phyloP scores from a whole-genome alignment of 83 land plant species.

The Picea mariana region DNA sequence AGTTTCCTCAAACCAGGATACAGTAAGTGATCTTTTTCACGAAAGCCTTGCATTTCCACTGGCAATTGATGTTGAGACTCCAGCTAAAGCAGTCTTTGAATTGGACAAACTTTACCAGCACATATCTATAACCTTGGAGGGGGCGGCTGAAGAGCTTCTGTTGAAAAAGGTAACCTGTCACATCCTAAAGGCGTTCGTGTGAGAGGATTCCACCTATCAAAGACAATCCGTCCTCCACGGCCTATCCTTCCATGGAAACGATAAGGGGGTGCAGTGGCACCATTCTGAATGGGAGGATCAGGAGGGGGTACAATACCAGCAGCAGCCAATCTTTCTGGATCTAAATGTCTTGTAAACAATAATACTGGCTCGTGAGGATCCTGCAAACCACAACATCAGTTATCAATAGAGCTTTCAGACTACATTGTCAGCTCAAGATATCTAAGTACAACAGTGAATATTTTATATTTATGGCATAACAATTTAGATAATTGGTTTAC shows the following conservation, averaged over 20 bases:
- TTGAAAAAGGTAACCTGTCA: conserved; percentile 29
- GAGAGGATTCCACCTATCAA: conserved; percentile 93
- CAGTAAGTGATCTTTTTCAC: neutral
- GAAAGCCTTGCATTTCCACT: conserved; percentile 3
- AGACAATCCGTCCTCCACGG: conserved; percentile 91
- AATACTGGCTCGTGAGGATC: conserved; percentile 83
- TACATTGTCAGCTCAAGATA: neutral
- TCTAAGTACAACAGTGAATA: neutral
- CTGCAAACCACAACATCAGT: conserved; percentile 23
- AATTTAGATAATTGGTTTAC: too few relatives aligned
- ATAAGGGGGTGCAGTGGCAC: conserved; percentile 28
- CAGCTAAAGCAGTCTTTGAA: neutral
- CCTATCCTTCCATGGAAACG: conserved; percentile 78
- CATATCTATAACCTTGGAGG: conserved; percentile 26
- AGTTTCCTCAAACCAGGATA: neutral
- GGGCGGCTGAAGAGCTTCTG: conserved; percentile 25
- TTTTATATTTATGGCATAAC: neutral
- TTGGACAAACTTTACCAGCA: neutral
- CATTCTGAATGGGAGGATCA: conserved; percentile 40
- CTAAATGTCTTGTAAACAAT: conserved; percentile 81
- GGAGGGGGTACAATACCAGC: conserved; percentile 69
- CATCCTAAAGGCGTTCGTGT: conserved; percentile 55
- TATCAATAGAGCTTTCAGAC: neutral
- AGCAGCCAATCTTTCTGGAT: conserved; percentile 68
- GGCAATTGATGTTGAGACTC: conserved; percentile 4